Evolutionary conservation across 2,329 filamentous ascomycete species (phyloP), one percentile per base, ranked within the genome.

Genomic region (Myriosclerotinia curreyana): DNA sequence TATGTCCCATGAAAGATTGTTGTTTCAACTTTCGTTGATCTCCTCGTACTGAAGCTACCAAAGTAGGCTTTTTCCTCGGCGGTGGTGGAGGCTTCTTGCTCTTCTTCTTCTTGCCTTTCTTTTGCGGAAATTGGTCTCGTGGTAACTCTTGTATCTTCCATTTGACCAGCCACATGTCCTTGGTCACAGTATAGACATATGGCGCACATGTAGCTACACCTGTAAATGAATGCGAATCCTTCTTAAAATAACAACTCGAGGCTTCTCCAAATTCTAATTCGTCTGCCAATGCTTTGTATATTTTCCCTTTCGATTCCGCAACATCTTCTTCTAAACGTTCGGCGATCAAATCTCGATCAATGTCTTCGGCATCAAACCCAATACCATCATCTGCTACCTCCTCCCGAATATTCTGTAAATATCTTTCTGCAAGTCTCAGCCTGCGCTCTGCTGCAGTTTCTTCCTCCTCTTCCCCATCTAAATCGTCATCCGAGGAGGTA

Each of bases 341-440:
- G 50, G 94, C 92, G 72, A 99, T 93, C 71, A 97, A 79, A 74
- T 99, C 95, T 65, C 89, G 84, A 78, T 98, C 95, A 65, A 99
- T 90, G 61, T 98, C 91, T 71, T 89, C 92, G 9, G 95, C 95
- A 77, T 99, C 92, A 74, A 98, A 99, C 48, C 92, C 95, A 61
- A 83, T 83, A 25, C 44, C 55, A 68, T 92, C 89, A 71, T 96
- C 89, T 68, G 54, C 52, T 51, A 92, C 87, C 70, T 96, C 90
- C 72, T 90, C 84, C 72, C 89, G 86, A 67, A 97, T 87, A 74
- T 96, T 96, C 62, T 96, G 89, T 62, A 99, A 83, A 76, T 99
- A 98, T 72, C 91, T 87, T 78, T 98, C 92, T 38, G 95, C 95
- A 36, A 99, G 83, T 69, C 91, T 86, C 72, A 96, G 78, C 71